Evolutionary conservation across 352 stramenopile genomes (phyloP).

Genomic region (Pythium folliculosum): DNA sequence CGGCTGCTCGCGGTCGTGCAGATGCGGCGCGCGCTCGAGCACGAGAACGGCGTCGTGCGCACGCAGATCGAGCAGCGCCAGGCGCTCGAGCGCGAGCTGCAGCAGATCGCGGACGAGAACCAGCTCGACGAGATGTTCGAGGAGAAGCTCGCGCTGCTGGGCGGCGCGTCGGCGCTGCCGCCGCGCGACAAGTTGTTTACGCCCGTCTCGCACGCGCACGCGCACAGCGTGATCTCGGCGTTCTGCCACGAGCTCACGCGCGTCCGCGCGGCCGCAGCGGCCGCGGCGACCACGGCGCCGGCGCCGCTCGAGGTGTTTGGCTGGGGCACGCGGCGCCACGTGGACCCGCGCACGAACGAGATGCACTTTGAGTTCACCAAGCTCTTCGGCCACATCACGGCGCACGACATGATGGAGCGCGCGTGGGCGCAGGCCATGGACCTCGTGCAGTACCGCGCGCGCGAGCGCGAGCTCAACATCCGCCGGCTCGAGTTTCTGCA

Average conservation of each 20-base stretch:
- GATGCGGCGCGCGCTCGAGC: conserved; percentile 32
- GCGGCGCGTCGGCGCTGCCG: background rate
- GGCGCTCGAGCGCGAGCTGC: conserved; percentile 17
- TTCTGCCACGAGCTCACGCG: conserved; percentile 31
- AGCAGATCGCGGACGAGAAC: conserved; percentile 28
- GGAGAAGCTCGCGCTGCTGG: conserved; percentile 41
- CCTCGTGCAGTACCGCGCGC: conserved; percentile 21
- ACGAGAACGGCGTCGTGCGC: conserved; percentile 28
- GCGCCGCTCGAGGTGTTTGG: conserved; percentile 36
- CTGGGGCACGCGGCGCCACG: conserved; percentile 38
- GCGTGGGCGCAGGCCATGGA: conserved; percentile 35
- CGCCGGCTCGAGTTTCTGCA: conserved; percentile 41
- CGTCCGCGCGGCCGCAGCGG: conserved; percentile 15
- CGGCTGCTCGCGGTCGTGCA: conserved; percentile 35
- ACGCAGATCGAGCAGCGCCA: conserved; percentile 23
- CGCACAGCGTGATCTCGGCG: conserved; percentile 14
- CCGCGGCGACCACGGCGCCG: background rate
- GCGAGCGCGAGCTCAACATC: conserved; percentile 26
- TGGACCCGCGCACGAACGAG: conserved; percentile 36
- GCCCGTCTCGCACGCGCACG: conserved; percentile 18
- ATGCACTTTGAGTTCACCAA: conserved; percentile 49
- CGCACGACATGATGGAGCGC: conserved; percentile 28
- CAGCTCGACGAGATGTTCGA: conserved; percentile 33
- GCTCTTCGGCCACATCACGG: conserved; percentile 32
- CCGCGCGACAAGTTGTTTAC: conserved; percentile 17